Percentiles rank a stretch among this genome's conserved stretches.
These are phyloP conservation scores for Eutrema japonicum DNA, from an alignment of 345 rosid species.

Conservation along the genomic window DNA sequence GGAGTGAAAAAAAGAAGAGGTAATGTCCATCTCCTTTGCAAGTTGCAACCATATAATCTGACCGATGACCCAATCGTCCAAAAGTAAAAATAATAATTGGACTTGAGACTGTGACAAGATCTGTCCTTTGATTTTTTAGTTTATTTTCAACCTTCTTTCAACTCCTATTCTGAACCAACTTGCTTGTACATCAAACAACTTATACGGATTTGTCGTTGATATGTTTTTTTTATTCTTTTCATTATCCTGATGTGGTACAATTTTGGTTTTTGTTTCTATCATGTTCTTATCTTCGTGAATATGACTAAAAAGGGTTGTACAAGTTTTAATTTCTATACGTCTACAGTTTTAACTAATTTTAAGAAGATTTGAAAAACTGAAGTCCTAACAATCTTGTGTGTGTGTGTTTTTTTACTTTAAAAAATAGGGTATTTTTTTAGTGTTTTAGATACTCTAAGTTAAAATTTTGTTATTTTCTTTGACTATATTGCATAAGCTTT, in stretches of 20 bases:
- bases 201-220: constrained; percentile 37
- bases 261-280: constrained; percentile 29
- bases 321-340: constrained; percentile 1
- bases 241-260: constrained; percentile 27
- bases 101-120: constrained; percentile 38
- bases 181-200: constrained; percentile 36
- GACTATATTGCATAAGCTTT: background rate
- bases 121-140: background rate
- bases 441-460: background rate
- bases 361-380: background rate
- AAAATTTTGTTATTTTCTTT: background rate
- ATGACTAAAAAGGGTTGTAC: background rate
- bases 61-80: constrained; percentile 28
- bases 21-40: constrained; percentile 34
- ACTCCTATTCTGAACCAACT: constrained; percentile 25
- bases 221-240: constrained; percentile 15
- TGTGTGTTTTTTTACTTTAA: background rate
- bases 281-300: constrained; percentile 29
- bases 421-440: background rate
- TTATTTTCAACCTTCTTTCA: constrained; percentile 40
- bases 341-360: background rate
- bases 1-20: constrained; percentile 14
- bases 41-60: constrained; percentile 39
- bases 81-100: constrained; percentile 29
- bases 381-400: too few species aligned